phyloP scores from a whole-genome alignment of 805 yeast species.

The Millerozyma acaciae region DNA sequence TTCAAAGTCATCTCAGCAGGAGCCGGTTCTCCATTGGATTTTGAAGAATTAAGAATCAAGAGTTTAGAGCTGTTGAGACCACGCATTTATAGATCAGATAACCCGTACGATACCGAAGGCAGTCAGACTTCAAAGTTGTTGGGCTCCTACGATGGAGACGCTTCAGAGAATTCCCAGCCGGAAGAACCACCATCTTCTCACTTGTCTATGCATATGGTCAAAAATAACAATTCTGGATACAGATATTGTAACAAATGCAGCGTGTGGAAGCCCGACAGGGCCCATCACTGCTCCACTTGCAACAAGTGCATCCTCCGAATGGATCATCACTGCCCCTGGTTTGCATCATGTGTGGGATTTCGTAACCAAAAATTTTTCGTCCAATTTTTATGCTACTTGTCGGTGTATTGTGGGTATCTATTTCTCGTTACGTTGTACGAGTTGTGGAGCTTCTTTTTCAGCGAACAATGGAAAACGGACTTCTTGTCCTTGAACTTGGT shows the following conservation, averaged over 20 bases:
- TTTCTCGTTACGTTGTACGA: constrained; percentile 37
- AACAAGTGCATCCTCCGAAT: constrained; percentile 44
- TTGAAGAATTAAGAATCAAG: constrained; percentile 35
- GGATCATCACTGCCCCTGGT: constrained; percentile 86
- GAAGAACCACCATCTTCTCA: constrained; percentile 29
- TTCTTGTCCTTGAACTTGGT: constrained; percentile 56
- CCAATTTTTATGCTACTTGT: constrained; percentile 61
- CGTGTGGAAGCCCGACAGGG: constrained; percentile 58
- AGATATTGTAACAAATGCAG: constrained; percentile 54
- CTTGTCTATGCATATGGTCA: constrained; percentile 37
- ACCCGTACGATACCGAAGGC: constrained; percentile 11
- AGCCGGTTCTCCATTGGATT: constrained; percentile 66
- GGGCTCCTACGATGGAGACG: constrained; percentile 7
- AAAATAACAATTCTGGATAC: constrained; percentile 50
- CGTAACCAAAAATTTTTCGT: constrained; percentile 74
- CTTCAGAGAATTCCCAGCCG: not conserved
- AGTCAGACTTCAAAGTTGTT: constrained; percentile 5
- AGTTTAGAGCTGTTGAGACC: constrained; percentile 13
- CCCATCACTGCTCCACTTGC: constrained; percentile 55
- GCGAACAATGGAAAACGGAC: constrained; percentile 34
- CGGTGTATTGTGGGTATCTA: constrained; percentile 44
- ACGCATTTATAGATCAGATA: constrained; percentile 8
- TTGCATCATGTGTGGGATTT: constrained; percentile 82
- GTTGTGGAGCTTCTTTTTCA: constrained; percentile 46
- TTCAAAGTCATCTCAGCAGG: constrained; percentile 50